These are phyloP conservation scores for Bipolaris bicolor DNA, from an alignment of 2,329 filamentous ascomycete species.

Conservation along the genomic window DNA sequence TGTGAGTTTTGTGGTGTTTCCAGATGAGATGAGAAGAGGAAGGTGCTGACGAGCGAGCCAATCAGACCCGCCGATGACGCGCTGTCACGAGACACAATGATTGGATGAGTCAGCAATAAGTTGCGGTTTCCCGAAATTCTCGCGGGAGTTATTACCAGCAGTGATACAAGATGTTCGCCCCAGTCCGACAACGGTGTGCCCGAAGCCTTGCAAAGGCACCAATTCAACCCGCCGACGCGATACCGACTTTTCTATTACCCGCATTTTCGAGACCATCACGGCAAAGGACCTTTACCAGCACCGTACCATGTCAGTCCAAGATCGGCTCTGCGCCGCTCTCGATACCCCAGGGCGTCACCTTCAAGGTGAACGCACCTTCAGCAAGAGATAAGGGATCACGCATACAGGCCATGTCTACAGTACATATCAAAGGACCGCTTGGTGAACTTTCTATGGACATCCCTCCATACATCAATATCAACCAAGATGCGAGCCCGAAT, in stretches of 20 bases:
- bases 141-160: slow-evolving; percentile 18
- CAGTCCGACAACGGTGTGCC: slow-evolving; percentile 62
- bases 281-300: slow-evolving; percentile 72
- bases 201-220: slow-evolving; percentile 61
- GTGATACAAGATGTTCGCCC: slow-evolving; percentile 65
- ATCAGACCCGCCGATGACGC: slow-evolving; percentile 15
- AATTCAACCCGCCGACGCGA: slow-evolving; percentile 52
- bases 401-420: slow-evolving; percentile 66
- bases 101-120: slow-evolving; percentile 24
- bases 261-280: slow-evolving; percentile 63
- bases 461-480: slow-evolving; percentile 77
- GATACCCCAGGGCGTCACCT: slow-evolving; percentile 65
- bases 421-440: slow-evolving; percentile 81
- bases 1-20: slow-evolving; percentile 9
- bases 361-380: slow-evolving; percentile 70
- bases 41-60: slow-evolving; percentile 1
- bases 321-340: slow-evolving; percentile 71
- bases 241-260: slow-evolving; percentile 76
- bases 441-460: slow-evolving; percentile 79
- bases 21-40: slow-evolving; percentile 1
- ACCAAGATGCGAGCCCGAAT: slow-evolving; percentile 67
- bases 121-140: slow-evolving; percentile 34
- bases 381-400: slow-evolving; percentile 65
- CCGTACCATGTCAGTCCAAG: slow-evolving; percentile 73
- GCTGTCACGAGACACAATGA: slow-evolving; percentile 14